Conservation (phyloP, 2,329 filamentous ascomycete species). For the Seiridium cupressi region DNA sequence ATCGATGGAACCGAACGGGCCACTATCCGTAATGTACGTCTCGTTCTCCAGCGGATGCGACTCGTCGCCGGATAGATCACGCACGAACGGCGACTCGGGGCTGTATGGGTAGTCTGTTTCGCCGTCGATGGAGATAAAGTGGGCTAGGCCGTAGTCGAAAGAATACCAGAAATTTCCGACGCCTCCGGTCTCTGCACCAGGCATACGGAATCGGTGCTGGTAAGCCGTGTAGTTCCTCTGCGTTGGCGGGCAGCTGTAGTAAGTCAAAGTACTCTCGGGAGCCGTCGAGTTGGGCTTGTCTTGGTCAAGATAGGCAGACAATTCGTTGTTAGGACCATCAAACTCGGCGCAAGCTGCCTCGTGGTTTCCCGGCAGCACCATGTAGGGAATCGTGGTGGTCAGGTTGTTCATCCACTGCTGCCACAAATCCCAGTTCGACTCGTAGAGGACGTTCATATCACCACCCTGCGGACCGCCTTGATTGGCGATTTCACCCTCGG, state of each 20-base stretch:
- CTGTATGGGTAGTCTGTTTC: constrained; percentile 54
- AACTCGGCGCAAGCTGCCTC: constrained; percentile 52
- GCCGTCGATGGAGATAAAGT: constrained; percentile 54
- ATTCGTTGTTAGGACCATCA: constrained; percentile 39
- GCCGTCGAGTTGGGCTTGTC: constrained; percentile 32
- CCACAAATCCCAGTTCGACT: constrained; percentile 57
- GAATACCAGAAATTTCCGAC: constrained; percentile 58
- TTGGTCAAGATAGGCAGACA: constrained; percentile 4
- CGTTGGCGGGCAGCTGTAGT: constrained; percentile 21
- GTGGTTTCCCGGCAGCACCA: constrained; percentile 59
- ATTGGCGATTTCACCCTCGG: constrained; percentile 43
- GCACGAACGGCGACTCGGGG: constrained; percentile 42
- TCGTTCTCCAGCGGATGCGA: background rate
- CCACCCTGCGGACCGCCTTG: constrained; percentile 1
- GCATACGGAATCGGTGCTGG: constrained; percentile 42
- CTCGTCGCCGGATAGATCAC: constrained; percentile 30
- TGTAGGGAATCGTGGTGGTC: constrained; percentile 52
- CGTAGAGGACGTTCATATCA: constrained; percentile 39
- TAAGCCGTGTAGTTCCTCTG: constrained; percentile 42
- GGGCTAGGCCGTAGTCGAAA: constrained; percentile 57
- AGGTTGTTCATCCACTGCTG: constrained; percentile 55
- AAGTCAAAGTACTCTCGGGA: constrained; percentile 45
- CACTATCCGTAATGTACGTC: constrained; percentile 28
- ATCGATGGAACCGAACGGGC: constrained; percentile 44
- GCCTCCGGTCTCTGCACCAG: constrained; percentile 40